Conservation (phyloP, 805 yeast genomes). For the Hanseniaspora occidentalis region DNA sequence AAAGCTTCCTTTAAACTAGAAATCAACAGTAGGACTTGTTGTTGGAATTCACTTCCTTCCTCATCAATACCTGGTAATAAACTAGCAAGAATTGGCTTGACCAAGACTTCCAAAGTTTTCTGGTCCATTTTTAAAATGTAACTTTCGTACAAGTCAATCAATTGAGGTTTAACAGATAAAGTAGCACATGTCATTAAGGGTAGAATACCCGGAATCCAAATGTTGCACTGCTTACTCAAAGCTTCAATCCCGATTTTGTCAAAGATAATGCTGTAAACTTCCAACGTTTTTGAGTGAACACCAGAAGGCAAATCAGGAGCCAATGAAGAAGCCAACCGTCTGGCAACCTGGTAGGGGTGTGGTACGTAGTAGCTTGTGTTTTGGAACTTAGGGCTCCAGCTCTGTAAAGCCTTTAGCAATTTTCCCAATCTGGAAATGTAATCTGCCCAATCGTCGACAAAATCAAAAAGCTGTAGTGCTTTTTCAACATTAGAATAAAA, state of each 20-base stretch:
- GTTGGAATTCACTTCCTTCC: constrained; percentile 74
- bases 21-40: constrained; percentile 44
- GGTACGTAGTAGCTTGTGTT: constrained; percentile 49
- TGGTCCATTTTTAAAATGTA: constrained; percentile 43
- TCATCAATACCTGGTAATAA: constrained; percentile 86
- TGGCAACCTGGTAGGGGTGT: constrained; percentile 49
- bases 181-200: constrained; percentile 84
- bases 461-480: constrained; percentile 63
- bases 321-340: constrained; percentile 64
- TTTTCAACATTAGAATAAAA: constrained; percentile 56
- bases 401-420: constrained; percentile 57
- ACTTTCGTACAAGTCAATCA: constrained; percentile 48
- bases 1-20: constrained; percentile 46
- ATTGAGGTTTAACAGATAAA: constrained; percentile 71
- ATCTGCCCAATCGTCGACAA: constrained; percentile 95
- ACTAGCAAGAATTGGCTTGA: constrained; percentile 61
- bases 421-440: constrained; percentile 81
- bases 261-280: constrained; percentile 62
- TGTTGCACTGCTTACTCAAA: constrained; percentile 40
- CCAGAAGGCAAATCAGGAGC: constrained; percentile 84
- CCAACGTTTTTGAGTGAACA: constrained; percentile 81
- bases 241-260: constrained; percentile 43
- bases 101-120: constrained; percentile 35
- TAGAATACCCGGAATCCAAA: constrained; percentile 90
- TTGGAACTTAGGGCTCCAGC: constrained; percentile 28